Base-by-base conservation (phyloP, 148 eudicot species). In the Vaccinium myrtillus region DNA sequence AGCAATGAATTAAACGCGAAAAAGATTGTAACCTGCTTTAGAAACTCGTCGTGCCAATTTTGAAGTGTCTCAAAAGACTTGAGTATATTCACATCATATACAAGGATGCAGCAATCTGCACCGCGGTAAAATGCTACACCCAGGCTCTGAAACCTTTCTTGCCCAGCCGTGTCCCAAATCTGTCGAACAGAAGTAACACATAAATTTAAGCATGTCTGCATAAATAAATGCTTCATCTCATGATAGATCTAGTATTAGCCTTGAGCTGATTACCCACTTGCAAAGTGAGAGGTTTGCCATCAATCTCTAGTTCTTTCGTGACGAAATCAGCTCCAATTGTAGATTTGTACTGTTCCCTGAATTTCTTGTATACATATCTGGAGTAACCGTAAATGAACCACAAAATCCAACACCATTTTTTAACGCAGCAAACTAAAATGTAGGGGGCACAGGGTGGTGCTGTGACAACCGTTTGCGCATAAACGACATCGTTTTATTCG, bases 281-380 rank as follows among this genome's bases (percentile, higher is more conserved):
- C 32, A 94, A 87, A 80, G 90, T 94, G 81, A 90, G 89, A 18
- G 84, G 84, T 56, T 87, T 88, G 78, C 87, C 94, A 59, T 93
- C 95, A 48, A 92, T 82, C 77, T 91, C 91, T 21, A 94, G 83
- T 74, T 91, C 94, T 84, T 88, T 94, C 16, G 98, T 91, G 49
- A 89, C 86, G 86, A 94, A 93, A 87, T 94, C 98, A 85, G 98
- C 98, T 43, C 98, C 98, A 75, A 94, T 93, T 18, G 98, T 94
- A 36, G 96, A 93, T 86, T 93, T 94, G 85, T 92, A 93, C 50
- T 92, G 96, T 76, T 89, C 87, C 81, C 88, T 92, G 87, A 93
- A 94, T 87, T 89, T 94, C 61, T 89, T 88, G 53, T 88, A 88
- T 63, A 90, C 95, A 79, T 94, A 94, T 86, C 98, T 94, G 55